Percentiles rank a stretch among this genome's conserved stretches.
phyloP scores from a whole-genome alignment of 352 stramenopile genomes.

The Pythium periplocum region DNA sequence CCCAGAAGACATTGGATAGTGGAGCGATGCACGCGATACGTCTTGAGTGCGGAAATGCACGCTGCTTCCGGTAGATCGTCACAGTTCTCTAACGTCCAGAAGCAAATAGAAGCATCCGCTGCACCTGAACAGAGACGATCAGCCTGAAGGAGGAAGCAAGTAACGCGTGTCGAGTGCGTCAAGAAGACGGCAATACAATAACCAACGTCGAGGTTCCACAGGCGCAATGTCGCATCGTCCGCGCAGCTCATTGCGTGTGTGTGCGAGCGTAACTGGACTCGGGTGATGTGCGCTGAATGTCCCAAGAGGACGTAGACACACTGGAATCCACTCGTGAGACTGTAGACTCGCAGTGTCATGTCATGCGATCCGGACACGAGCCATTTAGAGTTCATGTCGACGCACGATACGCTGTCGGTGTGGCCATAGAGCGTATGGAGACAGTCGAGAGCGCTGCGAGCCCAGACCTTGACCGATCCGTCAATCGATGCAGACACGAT shows the following conservation, averaged over 20 bases:
- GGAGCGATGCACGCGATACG: slow-evolving; percentile 36
- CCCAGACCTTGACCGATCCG: slow-evolving; percentile 70
- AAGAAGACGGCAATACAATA: slow-evolving; percentile 34
- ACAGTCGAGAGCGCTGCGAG: slow-evolving; percentile 35
- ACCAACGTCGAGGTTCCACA: slow-evolving; percentile 47
- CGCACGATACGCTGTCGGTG: slow-evolving; percentile 50
- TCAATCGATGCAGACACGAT: slow-evolving; percentile 66
- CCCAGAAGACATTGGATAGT: slow-evolving; percentile 50
- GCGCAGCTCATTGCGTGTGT: slow-evolving; percentile 43
- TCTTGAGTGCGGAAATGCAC: slow-evolving; percentile 10
- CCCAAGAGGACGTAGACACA: slow-evolving; percentile 37
- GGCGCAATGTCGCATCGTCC: slow-evolving; percentile 51
- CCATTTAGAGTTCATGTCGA: slow-evolving; percentile 42
- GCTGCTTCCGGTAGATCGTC: background rate
- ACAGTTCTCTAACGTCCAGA: slow-evolving; percentile 34
- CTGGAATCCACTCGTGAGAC: slow-evolving; percentile 25
- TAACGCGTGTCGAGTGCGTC: slow-evolving; percentile 43
- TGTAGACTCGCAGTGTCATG: slow-evolving; percentile 52
- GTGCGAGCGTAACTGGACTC: slow-evolving; percentile 27
- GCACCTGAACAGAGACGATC: slow-evolving; percentile 45
- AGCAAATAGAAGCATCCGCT: slow-evolving; percentile 48
- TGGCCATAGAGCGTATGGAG: slow-evolving; percentile 66
- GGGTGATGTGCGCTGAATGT: slow-evolving; percentile 56
- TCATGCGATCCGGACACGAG: slow-evolving; percentile 73
- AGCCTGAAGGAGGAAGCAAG: slow-evolving; percentile 28